phyloP scores from a whole-genome alignment of 306 rosid genomes.

The Begonia peltatifolia region DNA sequence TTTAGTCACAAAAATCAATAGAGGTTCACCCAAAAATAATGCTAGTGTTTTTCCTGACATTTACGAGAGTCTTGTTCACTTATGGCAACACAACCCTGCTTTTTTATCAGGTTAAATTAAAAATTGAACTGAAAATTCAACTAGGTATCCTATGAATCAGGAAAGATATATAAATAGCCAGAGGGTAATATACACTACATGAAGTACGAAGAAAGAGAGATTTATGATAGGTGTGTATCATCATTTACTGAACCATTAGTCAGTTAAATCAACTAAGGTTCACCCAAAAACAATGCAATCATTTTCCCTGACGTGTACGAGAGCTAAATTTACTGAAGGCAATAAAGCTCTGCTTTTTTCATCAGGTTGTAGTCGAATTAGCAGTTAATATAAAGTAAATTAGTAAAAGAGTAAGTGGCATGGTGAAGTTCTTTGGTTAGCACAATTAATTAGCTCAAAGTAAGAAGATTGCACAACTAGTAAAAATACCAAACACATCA shows the following conservation, averaged over 20 bases:
- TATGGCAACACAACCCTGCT: slow-evolving; percentile 30
- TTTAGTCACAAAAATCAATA: too few relatives aligned
- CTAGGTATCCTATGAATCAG: too few relatives aligned
- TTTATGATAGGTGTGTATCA: slow-evolving; percentile 3
- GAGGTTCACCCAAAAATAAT: too few relatives aligned
- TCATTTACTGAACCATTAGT: slow-evolving; percentile 55
- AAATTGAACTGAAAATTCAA: too few relatives aligned
- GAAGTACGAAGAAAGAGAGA: too few relatives aligned
- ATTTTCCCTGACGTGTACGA: slow-evolving; percentile 45
- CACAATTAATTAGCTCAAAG: not conserved
- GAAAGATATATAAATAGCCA: too few relatives aligned
- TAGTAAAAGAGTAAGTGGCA: not conserved
- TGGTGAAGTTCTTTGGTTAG: too few relatives aligned
- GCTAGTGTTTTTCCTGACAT: slow-evolving; percentile 24
- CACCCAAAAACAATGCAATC: slow-evolving; percentile 57
- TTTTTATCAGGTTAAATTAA: slow-evolving; percentile 19
- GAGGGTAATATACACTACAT: too few relatives aligned
- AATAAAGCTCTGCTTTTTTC: slow-evolving; percentile 32
- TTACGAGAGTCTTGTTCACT: slow-evolving; percentile 36
- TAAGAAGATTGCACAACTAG: too few relatives aligned
- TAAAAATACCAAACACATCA: too few relatives aligned
- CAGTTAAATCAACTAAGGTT: slow-evolving; percentile 31
- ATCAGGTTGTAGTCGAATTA: slow-evolving; percentile 7
- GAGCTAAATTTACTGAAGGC: slow-evolving; percentile 30
- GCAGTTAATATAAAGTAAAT: not conserved